Base-by-base conservation (phyloP, 257 asterid genomes). In the Solanum bulbocastanum region DNA sequence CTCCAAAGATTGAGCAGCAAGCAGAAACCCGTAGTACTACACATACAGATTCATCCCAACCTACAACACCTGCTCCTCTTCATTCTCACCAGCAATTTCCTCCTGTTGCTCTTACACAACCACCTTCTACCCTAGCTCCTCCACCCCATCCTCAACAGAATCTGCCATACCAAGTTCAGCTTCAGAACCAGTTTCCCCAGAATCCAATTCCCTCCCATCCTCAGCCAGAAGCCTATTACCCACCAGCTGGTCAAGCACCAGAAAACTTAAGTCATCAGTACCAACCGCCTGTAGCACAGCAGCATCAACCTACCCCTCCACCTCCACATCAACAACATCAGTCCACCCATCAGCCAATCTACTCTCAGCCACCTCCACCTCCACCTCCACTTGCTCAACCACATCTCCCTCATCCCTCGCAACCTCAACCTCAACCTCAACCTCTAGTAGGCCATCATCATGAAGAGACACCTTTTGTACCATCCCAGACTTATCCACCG, bases 391-490 rank as follows among this genome's bases (percentile, higher is more conserved):
- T 94, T 74, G 86, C 94, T 72, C 98, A 91, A 84, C 92, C 90
- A 52, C 98, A 89, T 87, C 88, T 92, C 79, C 62, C 93, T 23
- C 90, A 89, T 89, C 92, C 92, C 35, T 83, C 94, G 27, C 93
- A 91, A 86, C 93, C 93, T 76, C 93, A 91, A 87, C 93, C 93
- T 76, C 93, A 91, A 87, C 93, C 93, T 76, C 98, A 89, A 87
- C 93, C 92, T 86, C 91, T 93, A 15, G 46, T 88, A 65, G 91
- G 92, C 62, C 97, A 93, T 89, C 98, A 91, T 85, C 93, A 93
- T 15, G 99, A 97, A 89, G 99, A 95, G 89, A 22, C 94, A 84
- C 87, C 91, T 49, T 93, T 93, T 88, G 69, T 87, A 74, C 94
- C 93, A 23, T 86, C 96, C 40, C 97, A 93, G 90, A 88, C 87